Conservation (phyloP, 371 early-diverging fungal species). For the Nosema muscidifuracis region DNA sequence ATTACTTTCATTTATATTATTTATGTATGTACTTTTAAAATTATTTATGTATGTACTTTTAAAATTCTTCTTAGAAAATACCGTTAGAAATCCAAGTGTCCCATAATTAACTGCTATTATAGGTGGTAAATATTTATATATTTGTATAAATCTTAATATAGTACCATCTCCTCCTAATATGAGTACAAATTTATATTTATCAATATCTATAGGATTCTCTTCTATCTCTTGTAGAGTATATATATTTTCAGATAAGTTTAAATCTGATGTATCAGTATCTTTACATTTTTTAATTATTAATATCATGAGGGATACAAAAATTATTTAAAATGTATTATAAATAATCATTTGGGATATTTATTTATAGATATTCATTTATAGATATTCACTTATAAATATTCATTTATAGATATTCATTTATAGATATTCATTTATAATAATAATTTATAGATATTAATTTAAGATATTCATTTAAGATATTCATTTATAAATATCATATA, state of each 20-base stretch:
- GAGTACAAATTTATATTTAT: conserved; percentile 23
- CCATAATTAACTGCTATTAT: conserved; percentile 49
- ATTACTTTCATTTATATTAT: neutral
- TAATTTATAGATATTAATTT: too few species aligned
- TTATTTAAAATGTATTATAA: too few species aligned
- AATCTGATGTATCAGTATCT: neutral
- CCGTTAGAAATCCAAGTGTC: conserved; percentile 42
- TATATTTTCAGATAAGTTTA: neutral
- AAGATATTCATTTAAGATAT: too few species aligned
- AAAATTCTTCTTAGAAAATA: conserved; percentile 8
- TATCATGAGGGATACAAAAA: too few species aligned
- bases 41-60: neutral
- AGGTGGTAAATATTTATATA: conserved; percentile 23
- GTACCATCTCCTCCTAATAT: conserved; percentile 56
- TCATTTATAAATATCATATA: too few species aligned
- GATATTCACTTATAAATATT: too few species aligned
- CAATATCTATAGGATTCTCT: neutral
- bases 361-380: too few species aligned
- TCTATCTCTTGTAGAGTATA: neutral
- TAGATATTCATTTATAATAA: too few species aligned
- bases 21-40: neutral
- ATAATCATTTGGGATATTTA: too few species aligned
- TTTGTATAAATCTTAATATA: conserved; percentile 27
- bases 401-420: too few species aligned
- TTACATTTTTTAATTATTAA: neutral